Base-by-base conservation (phyloP, 441 rosid species). In the Capsella rubella region DNA sequence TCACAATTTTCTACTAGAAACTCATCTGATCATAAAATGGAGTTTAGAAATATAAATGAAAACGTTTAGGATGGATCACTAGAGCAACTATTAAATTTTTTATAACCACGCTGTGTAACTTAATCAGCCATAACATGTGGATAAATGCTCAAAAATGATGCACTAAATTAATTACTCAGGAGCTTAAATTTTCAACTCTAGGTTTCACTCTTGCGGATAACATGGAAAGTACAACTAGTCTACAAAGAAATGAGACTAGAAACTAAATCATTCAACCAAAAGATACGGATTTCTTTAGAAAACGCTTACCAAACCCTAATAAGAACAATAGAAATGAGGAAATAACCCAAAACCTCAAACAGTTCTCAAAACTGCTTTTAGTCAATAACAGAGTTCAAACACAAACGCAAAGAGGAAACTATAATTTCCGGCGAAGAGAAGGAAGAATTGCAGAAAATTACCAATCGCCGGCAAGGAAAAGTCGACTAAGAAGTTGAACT, bases 271-370 rank as follows among this genome's bases (percentile, higher is more conserved):
- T 14, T 64, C 76, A 42, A 57, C 73, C 68, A 43, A 14, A 56
- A 59, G 66, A 27, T 18, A 45, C 13, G 21, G 47, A 61, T 0
- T 28, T 51, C 11, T 5, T 4, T 3, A 12, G 5, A 51, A 51
- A 71, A 73, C n/a, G 70, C 72, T 28, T 6, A 66, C 46, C n/a
- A 77, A 78, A 73, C 81, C 78, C 81, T 78, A 78, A 61, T 4
- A 37, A 77, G 14, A 61, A 21, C 32, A 67, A 43, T 12, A 25
- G 31, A 47, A 43, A 62, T 47, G 59, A 78, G 27, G 51, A 69
- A 47, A 50, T 46, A 57, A 47, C 54, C 39, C 14, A 58, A 64
- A 67, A 73, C 42, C 29, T 59, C 40, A 49, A 40, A 64, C 25
- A 64, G 3, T 37, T n/a, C 45, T 76, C 56, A 64, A 21, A 21